phyloP scores from a whole-genome alignment of 345 rosid species.

The Bruguiera gymnorhiza region DNA sequence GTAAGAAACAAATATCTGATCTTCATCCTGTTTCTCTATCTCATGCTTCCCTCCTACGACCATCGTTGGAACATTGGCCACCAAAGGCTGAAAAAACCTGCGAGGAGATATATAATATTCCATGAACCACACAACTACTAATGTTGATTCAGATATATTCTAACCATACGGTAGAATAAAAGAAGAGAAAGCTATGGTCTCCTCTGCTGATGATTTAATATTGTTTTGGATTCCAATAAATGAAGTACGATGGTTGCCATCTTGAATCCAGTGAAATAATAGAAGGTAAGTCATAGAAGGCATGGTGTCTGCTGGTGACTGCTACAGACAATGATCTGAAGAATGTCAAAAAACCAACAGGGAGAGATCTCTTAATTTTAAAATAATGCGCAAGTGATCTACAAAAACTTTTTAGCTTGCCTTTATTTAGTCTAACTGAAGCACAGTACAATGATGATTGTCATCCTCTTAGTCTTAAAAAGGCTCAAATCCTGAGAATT shows the following conservation, averaged over 20 bases:
- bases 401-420: neutral
- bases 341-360: neutral
- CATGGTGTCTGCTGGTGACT: neutral
- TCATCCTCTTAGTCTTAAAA: no score
- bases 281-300: neutral
- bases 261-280: neutral
- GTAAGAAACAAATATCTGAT: conserved; percentile 66
- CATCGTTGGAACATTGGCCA: conserved; percentile 74
- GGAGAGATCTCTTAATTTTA: neutral
- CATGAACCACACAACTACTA: neutral
- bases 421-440: no score
- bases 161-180: neutral
- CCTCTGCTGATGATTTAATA: no score
- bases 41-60: conserved; percentile 90
- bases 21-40: conserved; percentile 63
- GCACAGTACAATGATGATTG: no score
- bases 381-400: neutral
- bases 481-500: neutral
- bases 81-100: conserved; percentile 79
- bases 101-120: conserved; percentile 7
- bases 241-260: neutral
- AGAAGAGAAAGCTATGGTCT: neutral
- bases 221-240: neutral
- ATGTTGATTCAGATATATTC: neutral
- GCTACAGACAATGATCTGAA: neutral